Evolutionary conservation across 148 eudicot species (phyloP), one percentile per base, ranked within the genome.

Genomic region (Chenopodium berlandieri): DNA sequence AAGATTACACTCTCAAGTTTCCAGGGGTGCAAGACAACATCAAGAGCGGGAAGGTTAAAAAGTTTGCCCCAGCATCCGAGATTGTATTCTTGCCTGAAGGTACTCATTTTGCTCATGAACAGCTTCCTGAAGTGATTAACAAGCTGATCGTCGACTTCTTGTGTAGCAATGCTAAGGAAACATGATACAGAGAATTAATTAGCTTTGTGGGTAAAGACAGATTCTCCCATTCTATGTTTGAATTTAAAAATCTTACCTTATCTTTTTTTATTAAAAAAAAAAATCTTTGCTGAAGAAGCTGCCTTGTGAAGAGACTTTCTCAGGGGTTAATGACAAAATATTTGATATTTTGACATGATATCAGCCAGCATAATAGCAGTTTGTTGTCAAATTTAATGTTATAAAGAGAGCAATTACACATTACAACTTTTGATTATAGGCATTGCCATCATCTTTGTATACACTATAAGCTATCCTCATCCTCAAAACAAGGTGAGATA

Each of bases 31-130:
- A 81, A 50, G 86, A 88, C 37, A 80, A 71, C 76, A 76, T 88
- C 11, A 84, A 69, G 25, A 84, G 88, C 32, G 86, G 79, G 54
- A n/a, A 73, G 74, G 50, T 71, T 31, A 89, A 86, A 67, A 77
- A 63, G 58, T 86, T 66, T 56, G 83, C 83, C 0, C 88, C 90
- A 1, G 65, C 84, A 34, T 78, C 62, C 58, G 85, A 87, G 60
- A 79, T 83, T 6, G 52, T 47, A 37, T 81, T 32, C 75, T 34
- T 90, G 69, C 89, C 90, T 20, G 90, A 90, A 74, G 93, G 90
- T 37, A 76, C 89, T 34, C 93, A 90, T 85, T 90, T 90, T 75
- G 76, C 85, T 67, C 88, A 85, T 7, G 92, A 90, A 73, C 92
- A 90, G 66, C 80, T 88, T 56, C 91, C 91, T 19, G 81, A 83